Percentiles rank a stretch among this genome's conserved stretches.
phyloP scores from a whole-genome alignment of 73 alveolate species.

The Uronychia binucleata region DNA sequence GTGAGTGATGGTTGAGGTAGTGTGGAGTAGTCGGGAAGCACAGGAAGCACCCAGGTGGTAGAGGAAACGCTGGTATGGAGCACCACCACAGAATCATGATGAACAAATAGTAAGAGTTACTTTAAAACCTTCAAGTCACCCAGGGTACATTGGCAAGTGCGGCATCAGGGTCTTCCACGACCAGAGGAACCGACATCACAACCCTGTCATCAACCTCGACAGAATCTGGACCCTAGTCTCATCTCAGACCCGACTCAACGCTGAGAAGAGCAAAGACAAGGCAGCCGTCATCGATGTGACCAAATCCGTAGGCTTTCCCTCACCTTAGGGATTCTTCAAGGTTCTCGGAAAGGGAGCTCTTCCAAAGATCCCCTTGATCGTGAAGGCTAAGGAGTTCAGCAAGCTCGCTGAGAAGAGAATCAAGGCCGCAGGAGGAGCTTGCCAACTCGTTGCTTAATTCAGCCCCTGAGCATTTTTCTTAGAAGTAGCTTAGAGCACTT shows the following conservation, averaged over 20 bases:
- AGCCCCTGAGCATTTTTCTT: no score
- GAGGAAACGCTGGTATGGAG: slow-evolving; percentile 99
- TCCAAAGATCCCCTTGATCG: slow-evolving; percentile 93
- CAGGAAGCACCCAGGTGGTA: slow-evolving; percentile 99
- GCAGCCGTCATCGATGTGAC: slow-evolving; percentile 97
- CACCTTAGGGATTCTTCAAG: slow-evolving; percentile 91
- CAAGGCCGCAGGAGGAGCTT: slow-evolving; percentile 98
- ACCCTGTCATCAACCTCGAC: slow-evolving; percentile 94
- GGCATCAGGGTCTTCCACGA: slow-evolving; percentile 99
- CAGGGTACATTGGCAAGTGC: slow-evolving; percentile 98
- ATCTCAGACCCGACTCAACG: slow-evolving; percentile 90
- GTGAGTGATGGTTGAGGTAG: no score
- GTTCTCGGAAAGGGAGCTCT: slow-evolving; percentile 97
- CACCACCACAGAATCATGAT: slow-evolving; percentile 97
- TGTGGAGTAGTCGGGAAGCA: slow-evolving; percentile 98
- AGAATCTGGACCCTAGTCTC: slow-evolving; percentile 95
- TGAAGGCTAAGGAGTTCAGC: slow-evolving; percentile 95
- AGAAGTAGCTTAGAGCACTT: background rate
- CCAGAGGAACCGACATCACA: slow-evolving; percentile 88
- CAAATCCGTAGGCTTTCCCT: slow-evolving; percentile 64
- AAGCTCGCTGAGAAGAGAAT: slow-evolving; percentile 97
- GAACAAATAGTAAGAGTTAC: slow-evolving; percentile 71
- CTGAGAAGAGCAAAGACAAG: slow-evolving; percentile 80
- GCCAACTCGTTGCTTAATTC: slow-evolving; percentile 92
- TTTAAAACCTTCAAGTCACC: slow-evolving; percentile 74